Base-by-base conservation (phyloP, 441 rosid genomes). In the Geranium incanum region DNA sequence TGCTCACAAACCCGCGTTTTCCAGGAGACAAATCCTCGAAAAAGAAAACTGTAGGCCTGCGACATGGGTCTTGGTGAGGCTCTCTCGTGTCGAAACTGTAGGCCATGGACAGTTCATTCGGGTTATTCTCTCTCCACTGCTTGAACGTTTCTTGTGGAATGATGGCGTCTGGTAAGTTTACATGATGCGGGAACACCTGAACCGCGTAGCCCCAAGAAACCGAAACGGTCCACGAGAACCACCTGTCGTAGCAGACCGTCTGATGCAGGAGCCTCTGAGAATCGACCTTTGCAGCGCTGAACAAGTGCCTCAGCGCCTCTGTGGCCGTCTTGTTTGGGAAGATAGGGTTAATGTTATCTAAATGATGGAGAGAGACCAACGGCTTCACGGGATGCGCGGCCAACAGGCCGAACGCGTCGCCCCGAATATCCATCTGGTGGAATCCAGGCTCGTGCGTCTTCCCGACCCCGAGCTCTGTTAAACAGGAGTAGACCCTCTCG, bases 141-240 rank as follows among this genome's bases (percentile, higher is more conserved):
- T 37, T 73, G 80, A 95, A 95, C 3, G 99, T 86, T 70, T 81
- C 75, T 73, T 86, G 93, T 63, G 81, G 83, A 0, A 76, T 82
- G 16, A 88, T 80, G 62, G 81, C 77, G 67, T 92, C 95, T 0
- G 85, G 82, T 59, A 92, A 73, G 6, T 63, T 68, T 18, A 84
- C 11, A 68, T 86, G 87, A 65, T 75, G 75, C 0, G 79, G 71
- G 41, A 80, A 78, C 5, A 94, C 88, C 84, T 90, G 97, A 71
- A 95, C 86, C 0, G 89, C 86, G 67, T 90, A 95, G 0, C 99
- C 99, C 99, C 99, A 95, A 6, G 97, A 85, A 19, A 95, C 80
- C 0, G 96, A 88, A 55, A 95, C 81, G 5, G 97, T 92, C 99
- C 95, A 95, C 0, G 85, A 86, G 74, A 82, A 86, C 93, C 89